phyloP scores from a whole-genome alignment of 2,329 filamentous ascomycete genomes.

The Fusarium avenaceum region DNA sequence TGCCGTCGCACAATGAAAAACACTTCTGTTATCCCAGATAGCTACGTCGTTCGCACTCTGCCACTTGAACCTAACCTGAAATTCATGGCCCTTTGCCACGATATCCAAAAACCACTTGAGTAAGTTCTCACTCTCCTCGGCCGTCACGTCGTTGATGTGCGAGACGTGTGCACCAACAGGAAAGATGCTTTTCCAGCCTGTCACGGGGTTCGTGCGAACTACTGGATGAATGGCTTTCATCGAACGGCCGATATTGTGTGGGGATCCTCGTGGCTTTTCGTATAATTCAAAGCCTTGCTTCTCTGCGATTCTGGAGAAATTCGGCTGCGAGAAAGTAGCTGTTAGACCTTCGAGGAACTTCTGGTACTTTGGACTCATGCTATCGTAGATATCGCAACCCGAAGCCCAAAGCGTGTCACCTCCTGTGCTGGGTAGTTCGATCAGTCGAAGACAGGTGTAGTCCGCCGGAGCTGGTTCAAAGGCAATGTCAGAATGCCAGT shows the following conservation, averaged over 20 bases:
- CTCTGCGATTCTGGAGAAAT: not conserved
- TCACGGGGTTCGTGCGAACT: slow-evolving; percentile 69
- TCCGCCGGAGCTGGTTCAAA: slow-evolving; percentile 75
- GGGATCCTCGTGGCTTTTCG: slow-evolving; percentile 56
- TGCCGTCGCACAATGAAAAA: too few species aligned
- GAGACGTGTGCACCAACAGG: not conserved
- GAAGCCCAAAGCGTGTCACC: too few species aligned
- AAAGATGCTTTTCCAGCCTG: slow-evolving; percentile 63
- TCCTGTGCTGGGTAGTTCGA: slow-evolving; percentile 54
- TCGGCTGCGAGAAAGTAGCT: slow-evolving; percentile 51
- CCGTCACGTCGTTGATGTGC: not conserved
- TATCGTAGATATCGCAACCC: too few species aligned
- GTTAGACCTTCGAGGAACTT: too few species aligned
- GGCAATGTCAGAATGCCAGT: slow-evolving; percentile 74
- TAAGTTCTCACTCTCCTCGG: not conserved
- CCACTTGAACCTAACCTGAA: too few species aligned
- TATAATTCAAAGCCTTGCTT: not conserved
- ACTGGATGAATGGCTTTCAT: slow-evolving; percentile 67
- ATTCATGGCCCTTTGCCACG: too few species aligned
- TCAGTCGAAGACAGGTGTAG: slow-evolving; percentile 70
- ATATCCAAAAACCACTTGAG: too few species aligned
- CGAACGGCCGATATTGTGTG: slow-evolving; percentile 63
- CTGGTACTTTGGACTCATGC: too few species aligned
- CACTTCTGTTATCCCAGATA: too few species aligned
- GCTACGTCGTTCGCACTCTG: too few species aligned